Conservation (phyloP, 768 basidiomycete genomes). For the Kwoniella sp. region DNA sequence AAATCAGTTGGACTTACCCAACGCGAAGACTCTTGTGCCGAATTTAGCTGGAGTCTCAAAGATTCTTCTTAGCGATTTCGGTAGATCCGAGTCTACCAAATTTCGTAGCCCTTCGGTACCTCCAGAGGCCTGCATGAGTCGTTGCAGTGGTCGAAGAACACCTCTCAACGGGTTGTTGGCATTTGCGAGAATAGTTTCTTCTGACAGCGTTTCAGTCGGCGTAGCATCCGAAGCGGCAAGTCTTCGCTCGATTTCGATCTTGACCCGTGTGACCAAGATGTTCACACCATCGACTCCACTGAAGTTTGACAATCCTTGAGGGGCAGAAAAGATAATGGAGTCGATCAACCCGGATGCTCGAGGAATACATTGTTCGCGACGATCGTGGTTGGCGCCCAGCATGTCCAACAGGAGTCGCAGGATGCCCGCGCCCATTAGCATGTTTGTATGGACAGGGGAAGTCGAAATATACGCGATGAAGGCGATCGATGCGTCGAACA, state of each 20-base stretch:
- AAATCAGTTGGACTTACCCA: conserved; percentile 62
- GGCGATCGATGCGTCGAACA: conserved; percentile 73
- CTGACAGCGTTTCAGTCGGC: conserved; percentile 19
- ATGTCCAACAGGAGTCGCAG: conserved; percentile 80
- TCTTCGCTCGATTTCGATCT: conserved; percentile 54
- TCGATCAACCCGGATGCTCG: conserved; percentile 92
- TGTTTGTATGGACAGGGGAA: conserved; percentile 80
- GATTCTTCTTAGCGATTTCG: conserved; percentile 83
- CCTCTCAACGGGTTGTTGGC: conserved; percentile 84
- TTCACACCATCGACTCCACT: conserved; percentile 81
- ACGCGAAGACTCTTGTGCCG: conserved; percentile 80
- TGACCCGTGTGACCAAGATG: conserved; percentile 79
- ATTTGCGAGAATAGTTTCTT: conserved; percentile 73
- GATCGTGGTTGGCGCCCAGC: neutral
- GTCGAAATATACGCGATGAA: conserved; percentile 86
- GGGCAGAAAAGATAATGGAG: conserved; percentile 84
- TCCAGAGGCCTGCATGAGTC: conserved; percentile 96
- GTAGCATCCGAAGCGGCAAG: neutral
- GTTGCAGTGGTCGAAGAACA: conserved; percentile 84
- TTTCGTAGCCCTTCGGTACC: conserved; percentile 86
- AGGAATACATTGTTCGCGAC: conserved; percentile 63
- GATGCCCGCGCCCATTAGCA: conserved; percentile 92
- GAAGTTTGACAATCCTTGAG: conserved; percentile 78
- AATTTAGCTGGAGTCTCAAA: conserved; percentile 79
- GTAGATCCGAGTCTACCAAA: conserved; percentile 83